These are phyloP conservation scores for Fusarium scirpi DNA, from an alignment of 2,329 filamentous ascomycete species.

Conservation along the genomic window DNA sequence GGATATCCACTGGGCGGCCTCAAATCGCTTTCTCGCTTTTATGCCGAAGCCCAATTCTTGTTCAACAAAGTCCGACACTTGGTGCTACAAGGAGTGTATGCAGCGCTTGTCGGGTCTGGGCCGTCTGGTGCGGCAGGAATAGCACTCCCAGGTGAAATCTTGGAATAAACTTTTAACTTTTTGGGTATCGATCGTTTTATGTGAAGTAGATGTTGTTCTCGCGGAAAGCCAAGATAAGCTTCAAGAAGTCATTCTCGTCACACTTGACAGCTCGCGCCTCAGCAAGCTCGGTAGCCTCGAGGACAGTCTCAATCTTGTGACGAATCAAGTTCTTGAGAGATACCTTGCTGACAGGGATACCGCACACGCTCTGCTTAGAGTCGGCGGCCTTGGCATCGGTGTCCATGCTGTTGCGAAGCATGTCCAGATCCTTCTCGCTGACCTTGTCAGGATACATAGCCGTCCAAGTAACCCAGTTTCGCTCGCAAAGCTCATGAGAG, in stretches of 20 bases:
- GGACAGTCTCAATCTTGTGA: slow-evolving; percentile 16
- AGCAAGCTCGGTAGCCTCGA: slow-evolving; percentile 12
- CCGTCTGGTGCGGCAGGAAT: slow-evolving; percentile 1
- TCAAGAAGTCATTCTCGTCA: slow-evolving; percentile 18
- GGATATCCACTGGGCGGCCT: slow-evolving; percentile 1
- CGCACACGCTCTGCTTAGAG: slow-evolving; percentile 18
- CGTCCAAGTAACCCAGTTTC: slow-evolving; percentile 91
- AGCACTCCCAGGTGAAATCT: neutral
- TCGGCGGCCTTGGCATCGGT: slow-evolving; percentile 8
- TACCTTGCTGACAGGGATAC: slow-evolving; percentile 13
- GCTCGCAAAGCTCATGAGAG: slow-evolving; percentile 82
- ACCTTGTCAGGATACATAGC: slow-evolving; percentile 71
- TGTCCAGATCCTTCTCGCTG: slow-evolving; percentile 13
- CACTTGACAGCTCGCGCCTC: slow-evolving; percentile 20
- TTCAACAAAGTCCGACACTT: neutral
- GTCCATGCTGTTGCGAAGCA: slow-evolving; percentile 13
- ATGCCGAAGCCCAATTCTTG: neutral
- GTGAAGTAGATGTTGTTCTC: slow-evolving; percentile 21
- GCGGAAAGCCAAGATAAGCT: slow-evolving; percentile 19
- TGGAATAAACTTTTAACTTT: slow-evolving; percentile 1
- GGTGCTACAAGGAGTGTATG: neutral
- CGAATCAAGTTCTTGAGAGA: slow-evolving; percentile 20
- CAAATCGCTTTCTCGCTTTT: neutral
- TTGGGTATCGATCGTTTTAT: slow-evolving; percentile 4
- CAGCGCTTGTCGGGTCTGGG: neutral